A percentile compares a stretch with the other conserved stretches of the same genome.
These are phyloP conservation scores for Lichtheimia ramosa DNA, from an alignment of 371 early-diverging fungal species.

Conservation along the genomic window DNA sequence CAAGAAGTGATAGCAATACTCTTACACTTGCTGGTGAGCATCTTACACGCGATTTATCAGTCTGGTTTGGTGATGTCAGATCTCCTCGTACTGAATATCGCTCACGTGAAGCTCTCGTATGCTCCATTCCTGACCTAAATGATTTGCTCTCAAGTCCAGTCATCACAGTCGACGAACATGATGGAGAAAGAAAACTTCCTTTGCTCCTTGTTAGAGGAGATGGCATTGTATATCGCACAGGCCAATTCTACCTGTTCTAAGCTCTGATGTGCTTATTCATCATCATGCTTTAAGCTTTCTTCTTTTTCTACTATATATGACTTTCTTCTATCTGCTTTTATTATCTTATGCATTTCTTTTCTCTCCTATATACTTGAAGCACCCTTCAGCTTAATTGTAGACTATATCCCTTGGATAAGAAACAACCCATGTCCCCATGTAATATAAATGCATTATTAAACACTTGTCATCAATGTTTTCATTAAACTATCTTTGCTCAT, in stretches of 20 bases:
- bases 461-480: too few relatives aligned
- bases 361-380: too few relatives aligned
- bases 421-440: too few relatives aligned
- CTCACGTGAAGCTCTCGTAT: conserved; percentile 47
- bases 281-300: too few relatives aligned
- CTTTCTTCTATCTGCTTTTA: too few relatives aligned
- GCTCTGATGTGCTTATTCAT: too few relatives aligned
- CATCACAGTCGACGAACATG: conserved; percentile 18
- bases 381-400: too few relatives aligned
- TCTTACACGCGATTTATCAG: conserved; percentile 60
- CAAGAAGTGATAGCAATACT: not conserved
- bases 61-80: conserved; percentile 72
- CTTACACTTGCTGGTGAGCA: conserved; percentile 63
- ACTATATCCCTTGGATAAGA: too few relatives aligned
- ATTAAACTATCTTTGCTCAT: too few relatives aligned
- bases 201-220: conserved; percentile 64
- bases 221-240: conserved; percentile 68
- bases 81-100: conserved; percentile 54
- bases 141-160: conserved; percentile 27
- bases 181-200: conserved; percentile 46
- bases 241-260: conserved; percentile 40
- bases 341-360: too few relatives aligned
- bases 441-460: too few relatives aligned
- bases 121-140: conserved; percentile 40
- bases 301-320: too few relatives aligned